Evolutionary conservation across 371 early-diverging fungal species (phyloP).

Genomic region (Lichtheimia ramosa): DNA sequence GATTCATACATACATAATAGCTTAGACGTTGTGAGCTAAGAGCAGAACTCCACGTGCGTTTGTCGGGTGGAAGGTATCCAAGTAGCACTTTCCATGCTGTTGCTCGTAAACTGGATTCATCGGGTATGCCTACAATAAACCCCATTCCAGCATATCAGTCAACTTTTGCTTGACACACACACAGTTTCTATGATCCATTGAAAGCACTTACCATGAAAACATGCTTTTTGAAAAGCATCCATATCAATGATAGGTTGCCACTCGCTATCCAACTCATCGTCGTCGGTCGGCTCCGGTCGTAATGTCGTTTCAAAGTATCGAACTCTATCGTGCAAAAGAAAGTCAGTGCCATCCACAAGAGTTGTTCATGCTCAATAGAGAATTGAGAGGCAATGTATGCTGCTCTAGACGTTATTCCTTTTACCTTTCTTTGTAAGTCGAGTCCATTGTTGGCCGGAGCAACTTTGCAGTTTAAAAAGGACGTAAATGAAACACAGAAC

Average conservation of each 20-base stretch:
- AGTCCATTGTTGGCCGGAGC: constrained; percentile 27
- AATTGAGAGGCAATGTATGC: not conserved
- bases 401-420: not conserved
- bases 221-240: constrained; percentile 50
- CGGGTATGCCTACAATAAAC: constrained; percentile 65
- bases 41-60: constrained; percentile 61
- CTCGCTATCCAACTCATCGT: constrained; percentile 16
- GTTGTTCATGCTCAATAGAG: not conserved
- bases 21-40: constrained; percentile 51
- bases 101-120: constrained; percentile 66
- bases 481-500: constrained; percentile 2
- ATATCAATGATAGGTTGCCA: constrained; percentile 51
- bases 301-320: constrained; percentile 39
- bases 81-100: constrained; percentile 76
- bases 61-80: constrained; percentile 76
- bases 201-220: constrained; percentile 43
- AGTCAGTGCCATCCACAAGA: not conserved
- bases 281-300: constrained; percentile 20
- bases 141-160: no score
- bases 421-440: constrained; percentile 45
- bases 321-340: constrained; percentile 23
- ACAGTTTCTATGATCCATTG: not conserved
- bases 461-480: not conserved
- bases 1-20: constrained; percentile 60
- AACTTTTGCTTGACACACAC: no score